phyloP scores from a whole-genome alignment of 768 basidiomycete genomes.

The Omphalotus guepiniiformis region DNA sequence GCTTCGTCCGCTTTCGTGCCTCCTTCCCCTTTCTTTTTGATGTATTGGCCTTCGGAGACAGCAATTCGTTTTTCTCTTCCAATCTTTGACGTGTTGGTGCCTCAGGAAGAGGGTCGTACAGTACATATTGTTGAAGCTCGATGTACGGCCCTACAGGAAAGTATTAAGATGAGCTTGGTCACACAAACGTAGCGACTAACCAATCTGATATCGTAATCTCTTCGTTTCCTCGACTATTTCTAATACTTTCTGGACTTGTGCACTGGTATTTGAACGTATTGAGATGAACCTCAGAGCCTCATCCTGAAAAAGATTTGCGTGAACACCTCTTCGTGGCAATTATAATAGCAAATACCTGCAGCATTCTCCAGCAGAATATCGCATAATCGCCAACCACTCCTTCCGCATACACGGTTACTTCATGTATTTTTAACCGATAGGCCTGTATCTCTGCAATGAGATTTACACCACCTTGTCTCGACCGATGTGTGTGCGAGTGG shows the following conservation, averaged over 20 bases:
- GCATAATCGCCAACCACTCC: slow-evolving; percentile 65
- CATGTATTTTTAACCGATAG: slow-evolving; percentile 64
- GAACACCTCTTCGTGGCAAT: neutral
- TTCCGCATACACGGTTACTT: slow-evolving; percentile 64
- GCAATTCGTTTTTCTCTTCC: neutral
- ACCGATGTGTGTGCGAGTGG: neutral
- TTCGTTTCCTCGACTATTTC: slow-evolving; percentile 79
- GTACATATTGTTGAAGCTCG: slow-evolving; percentile 70
- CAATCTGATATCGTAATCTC: slow-evolving; percentile 67
- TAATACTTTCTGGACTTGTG: slow-evolving; percentile 72
- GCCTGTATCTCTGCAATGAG: slow-evolving; percentile 71
- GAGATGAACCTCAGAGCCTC: slow-evolving; percentile 79
- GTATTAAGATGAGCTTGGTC: too few relatives aligned
- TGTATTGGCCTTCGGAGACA: slow-evolving; percentile 36
- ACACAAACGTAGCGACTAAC: slow-evolving; percentile 32
- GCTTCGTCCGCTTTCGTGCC: neutral
- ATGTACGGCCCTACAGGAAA: slow-evolving; percentile 45
- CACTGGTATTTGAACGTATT: slow-evolving; percentile 56
- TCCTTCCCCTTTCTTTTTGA: slow-evolving; percentile 28
- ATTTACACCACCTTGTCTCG: slow-evolving; percentile 39
- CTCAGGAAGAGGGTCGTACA: slow-evolving; percentile 47
- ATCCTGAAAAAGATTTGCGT: slow-evolving; percentile 40
- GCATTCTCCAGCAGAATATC: slow-evolving; percentile 54
- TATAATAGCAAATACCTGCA: slow-evolving; percentile 42
- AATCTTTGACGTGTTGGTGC: neutral